Evolutionary conservation across 805 yeast species (phyloP).

Genomic region (Candida ponderosae): DNA sequence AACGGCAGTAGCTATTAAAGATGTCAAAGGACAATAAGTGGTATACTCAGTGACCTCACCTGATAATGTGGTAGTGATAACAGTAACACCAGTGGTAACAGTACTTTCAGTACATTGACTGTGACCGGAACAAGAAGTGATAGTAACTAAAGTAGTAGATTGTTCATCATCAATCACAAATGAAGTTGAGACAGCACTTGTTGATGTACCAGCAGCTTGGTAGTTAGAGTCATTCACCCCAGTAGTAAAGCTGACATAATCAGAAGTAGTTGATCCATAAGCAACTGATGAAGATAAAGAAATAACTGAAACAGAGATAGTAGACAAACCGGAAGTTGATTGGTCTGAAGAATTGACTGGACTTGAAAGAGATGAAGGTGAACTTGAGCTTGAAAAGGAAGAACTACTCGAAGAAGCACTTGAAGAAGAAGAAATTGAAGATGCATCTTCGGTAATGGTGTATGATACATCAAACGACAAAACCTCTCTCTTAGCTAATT

Average conservation of each 20-base stretch:
- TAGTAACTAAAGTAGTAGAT: conserved; percentile 25
- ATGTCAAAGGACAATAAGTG: conserved; percentile 26
- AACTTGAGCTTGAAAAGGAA: too few species aligned
- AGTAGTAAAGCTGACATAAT: not conserved
- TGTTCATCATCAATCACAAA: not conserved
- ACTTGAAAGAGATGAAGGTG: too few species aligned
- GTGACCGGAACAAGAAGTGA: conserved; percentile 24
- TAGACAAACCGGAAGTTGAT: not conserved
- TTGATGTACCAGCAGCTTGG: not conserved
- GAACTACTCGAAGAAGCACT: too few species aligned
- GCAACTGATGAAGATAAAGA: not conserved
- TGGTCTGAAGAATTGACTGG: too few species aligned
- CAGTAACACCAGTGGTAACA: conserved; percentile 21
- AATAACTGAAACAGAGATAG: not conserved
- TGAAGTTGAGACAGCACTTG: not conserved
- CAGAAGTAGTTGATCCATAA: not conserved
- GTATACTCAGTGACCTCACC: conserved; percentile 27
- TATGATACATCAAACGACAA: too few species aligned
- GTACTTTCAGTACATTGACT: conserved; percentile 21
- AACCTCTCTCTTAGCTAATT: too few species aligned
- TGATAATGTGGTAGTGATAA: conserved; percentile 23
- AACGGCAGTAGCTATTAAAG: too few species aligned
- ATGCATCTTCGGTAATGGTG: too few species aligned
- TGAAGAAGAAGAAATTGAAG: too few species aligned
- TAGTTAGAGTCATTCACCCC: too few species aligned